Percentiles rank a stretch among this genome's conserved stretches.
phyloP scores from a whole-genome alignment of 352 stramenopile genomes.

The Pythium sukuiense region DNA sequence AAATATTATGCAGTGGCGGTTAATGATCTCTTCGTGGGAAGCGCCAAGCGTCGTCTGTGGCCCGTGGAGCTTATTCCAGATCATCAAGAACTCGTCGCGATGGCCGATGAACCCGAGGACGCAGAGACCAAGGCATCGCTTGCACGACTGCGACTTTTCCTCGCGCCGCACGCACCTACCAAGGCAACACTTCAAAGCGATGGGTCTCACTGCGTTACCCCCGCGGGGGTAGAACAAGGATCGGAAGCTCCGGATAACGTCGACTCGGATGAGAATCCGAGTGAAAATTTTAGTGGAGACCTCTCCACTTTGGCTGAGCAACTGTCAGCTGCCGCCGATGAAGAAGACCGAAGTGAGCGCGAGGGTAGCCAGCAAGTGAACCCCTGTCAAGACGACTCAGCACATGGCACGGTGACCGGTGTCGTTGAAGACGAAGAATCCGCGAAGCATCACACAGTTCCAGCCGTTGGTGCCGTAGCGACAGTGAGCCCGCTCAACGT shows the following conservation, averaged over 20 bases:
- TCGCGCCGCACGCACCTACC: slow-evolving; percentile 29
- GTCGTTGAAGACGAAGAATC: slow-evolving; percentile 19
- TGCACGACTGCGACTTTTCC: slow-evolving; percentile 34
- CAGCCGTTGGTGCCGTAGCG: slow-evolving; percentile 36
- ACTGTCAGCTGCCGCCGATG: neutral
- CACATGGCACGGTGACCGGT: neutral
- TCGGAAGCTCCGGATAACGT: neutral
- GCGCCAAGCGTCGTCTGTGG: neutral
- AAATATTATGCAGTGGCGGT: neutral
- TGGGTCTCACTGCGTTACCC: neutral
- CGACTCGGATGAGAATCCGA: neutral
- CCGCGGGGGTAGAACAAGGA: neutral
- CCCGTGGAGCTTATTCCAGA: slow-evolving; percentile 3
- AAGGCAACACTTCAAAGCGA: neutral
- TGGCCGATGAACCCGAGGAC: slow-evolving; percentile 14
- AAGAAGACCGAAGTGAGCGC: neutral
- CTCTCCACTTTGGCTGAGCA: slow-evolving; percentile 15
- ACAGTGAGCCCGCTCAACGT: slow-evolving; percentile 49
- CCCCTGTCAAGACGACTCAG: too few species aligned
- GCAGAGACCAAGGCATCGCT: slow-evolving; percentile 29
- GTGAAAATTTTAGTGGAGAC: slow-evolving; percentile 15
- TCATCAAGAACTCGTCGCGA: neutral
- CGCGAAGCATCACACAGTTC: slow-evolving; percentile 27
- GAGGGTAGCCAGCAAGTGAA: neutral
- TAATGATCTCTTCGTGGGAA: neutral